These are phyloP conservation scores for Stagonosporopsis vannaccii DNA, from an alignment of 2,329 filamentous ascomycete genomes.

Conservation along the genomic window DNA sequence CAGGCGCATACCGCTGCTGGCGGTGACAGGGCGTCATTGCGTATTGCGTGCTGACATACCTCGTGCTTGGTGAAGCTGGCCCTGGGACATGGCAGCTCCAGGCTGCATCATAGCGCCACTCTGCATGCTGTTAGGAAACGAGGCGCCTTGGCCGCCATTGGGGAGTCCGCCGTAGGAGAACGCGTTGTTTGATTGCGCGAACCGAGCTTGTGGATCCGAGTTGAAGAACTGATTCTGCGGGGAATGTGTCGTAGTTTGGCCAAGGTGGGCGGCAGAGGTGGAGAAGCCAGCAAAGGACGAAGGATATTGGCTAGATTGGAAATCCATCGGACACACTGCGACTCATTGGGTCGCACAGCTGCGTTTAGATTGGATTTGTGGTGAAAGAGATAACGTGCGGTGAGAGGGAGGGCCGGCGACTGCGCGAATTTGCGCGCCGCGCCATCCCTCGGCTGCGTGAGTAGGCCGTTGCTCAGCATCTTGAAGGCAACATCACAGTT, in stretches of 20 bases:
- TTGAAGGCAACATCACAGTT: conserved; percentile 9
- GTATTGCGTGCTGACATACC: conserved; percentile 39
- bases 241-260: conserved; percentile 34
- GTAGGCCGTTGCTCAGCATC: conserved; percentile 12
- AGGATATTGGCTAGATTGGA: conserved; percentile 42
- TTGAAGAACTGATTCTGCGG: conserved; percentile 42
- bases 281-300: conserved; percentile 42
- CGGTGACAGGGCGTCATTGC: conserved; percentile 31
- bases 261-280: conserved; percentile 38
- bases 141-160: conserved; percentile 43
- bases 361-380: conserved; percentile 49
- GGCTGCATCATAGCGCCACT: conserved; percentile 48
- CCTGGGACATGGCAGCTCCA: conserved; percentile 41
- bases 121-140: conserved; percentile 34
- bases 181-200: conserved; percentile 43
- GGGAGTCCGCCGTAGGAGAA: conserved; percentile 40
- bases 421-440: conserved; percentile 14
- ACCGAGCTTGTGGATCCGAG: conserved; percentile 45
- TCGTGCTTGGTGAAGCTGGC: conserved; percentile 49
- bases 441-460: conserved; percentile 13
- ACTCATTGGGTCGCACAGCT: conserved; percentile 51
- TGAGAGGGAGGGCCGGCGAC: conserved; percentile 37
- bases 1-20: conserved; percentile 22
- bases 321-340: conserved; percentile 46
- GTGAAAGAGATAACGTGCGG: conserved; percentile 44